These are phyloP conservation scores for Colletotrichum sp. DNA, from an alignment of 2,329 filamentous ascomycete species.

Conservation along the genomic window DNA sequence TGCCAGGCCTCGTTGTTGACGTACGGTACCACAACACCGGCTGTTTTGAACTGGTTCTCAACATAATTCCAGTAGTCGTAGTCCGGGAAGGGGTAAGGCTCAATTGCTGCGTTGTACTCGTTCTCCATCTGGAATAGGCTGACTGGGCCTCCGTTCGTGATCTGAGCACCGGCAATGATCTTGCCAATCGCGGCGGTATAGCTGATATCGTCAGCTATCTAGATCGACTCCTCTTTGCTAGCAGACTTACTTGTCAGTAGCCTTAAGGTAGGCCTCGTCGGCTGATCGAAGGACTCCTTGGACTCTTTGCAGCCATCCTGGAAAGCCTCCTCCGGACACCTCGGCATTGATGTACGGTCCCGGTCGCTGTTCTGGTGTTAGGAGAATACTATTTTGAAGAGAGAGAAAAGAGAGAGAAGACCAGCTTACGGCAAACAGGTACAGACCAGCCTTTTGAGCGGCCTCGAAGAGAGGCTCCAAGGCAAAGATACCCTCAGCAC, in stretches of 20 bases:
- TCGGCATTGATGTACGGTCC: constrained; percentile 77
- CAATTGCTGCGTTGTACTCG: constrained; percentile 55
- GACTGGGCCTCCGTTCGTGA: constrained; percentile 76
- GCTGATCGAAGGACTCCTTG: constrained; percentile 63
- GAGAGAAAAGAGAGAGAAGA: fast-evolving
- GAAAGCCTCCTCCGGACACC: constrained; percentile 71
- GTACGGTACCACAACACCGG: constrained; percentile 71
- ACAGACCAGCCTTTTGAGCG: constrained; percentile 69
- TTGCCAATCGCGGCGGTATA: constrained; percentile 63
- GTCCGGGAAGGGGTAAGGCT: constrained; percentile 57
- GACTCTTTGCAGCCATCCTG: constrained; percentile 72
- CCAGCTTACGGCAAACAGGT: constrained; percentile 60
- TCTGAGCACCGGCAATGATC: constrained; percentile 71
- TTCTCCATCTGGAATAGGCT: constrained; percentile 77
- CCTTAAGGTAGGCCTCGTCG: constrained; percentile 60
- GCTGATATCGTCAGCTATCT: constrained; percentile 28
- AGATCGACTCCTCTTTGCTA: background rate
- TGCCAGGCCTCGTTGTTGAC: constrained; percentile 71
- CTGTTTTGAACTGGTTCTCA: constrained; percentile 64
- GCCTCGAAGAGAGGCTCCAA: constrained; percentile 74
- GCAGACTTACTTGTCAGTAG: constrained; percentile 60
- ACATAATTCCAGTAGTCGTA: constrained; percentile 70
- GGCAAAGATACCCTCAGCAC: constrained; percentile 70
- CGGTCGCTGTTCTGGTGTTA: constrained; percentile 39
- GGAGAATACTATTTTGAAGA: too few species aligned